phyloP scores from a whole-genome alignment of 148 eudicot genomes.

The Dianthus caryophyllus region DNA sequence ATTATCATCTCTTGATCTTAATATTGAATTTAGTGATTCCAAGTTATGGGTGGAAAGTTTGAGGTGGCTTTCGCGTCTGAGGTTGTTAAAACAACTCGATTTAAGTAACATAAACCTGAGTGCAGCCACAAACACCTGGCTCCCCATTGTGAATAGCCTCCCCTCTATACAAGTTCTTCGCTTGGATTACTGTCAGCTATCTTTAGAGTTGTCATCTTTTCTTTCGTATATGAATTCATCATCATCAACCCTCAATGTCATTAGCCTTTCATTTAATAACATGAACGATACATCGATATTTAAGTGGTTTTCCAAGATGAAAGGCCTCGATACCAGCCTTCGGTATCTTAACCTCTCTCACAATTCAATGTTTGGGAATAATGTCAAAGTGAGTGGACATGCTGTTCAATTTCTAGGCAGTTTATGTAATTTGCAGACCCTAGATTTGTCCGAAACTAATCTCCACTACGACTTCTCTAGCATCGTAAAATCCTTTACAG shows the following conservation, averaged over 20 bases:
- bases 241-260: too few species aligned
- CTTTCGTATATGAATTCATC: too few species aligned
- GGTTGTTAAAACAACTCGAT: neutral
- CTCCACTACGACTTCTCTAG: neutral
- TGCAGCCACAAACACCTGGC: neutral
- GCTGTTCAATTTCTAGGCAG: neutral
- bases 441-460: neutral
- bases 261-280: too few species aligned
- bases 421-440: neutral
- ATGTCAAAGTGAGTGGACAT: too few species aligned
- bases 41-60: neutral
- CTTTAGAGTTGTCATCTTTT: slow-evolving; percentile 7
- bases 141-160: slow-evolving; percentile 7
- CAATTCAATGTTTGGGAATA: slow-evolving; percentile 14
- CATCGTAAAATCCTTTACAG: slow-evolving; percentile 12
- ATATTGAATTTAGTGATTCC: neutral
- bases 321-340: slow-evolving; percentile 4
- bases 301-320: slow-evolving; percentile 17
- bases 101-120: neutral
- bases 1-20: slow-evolving; percentile 17
- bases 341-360: slow-evolving; percentile 13
- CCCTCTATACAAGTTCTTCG: slow-evolving; percentile 11
- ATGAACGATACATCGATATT: slow-evolving; percentile 16
- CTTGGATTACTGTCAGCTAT: neutral
- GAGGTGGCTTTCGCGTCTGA: slow-evolving; percentile 3